Evolutionary conservation across 257 asterid species (phyloP).

Genomic region (Lantana camara): DNA sequence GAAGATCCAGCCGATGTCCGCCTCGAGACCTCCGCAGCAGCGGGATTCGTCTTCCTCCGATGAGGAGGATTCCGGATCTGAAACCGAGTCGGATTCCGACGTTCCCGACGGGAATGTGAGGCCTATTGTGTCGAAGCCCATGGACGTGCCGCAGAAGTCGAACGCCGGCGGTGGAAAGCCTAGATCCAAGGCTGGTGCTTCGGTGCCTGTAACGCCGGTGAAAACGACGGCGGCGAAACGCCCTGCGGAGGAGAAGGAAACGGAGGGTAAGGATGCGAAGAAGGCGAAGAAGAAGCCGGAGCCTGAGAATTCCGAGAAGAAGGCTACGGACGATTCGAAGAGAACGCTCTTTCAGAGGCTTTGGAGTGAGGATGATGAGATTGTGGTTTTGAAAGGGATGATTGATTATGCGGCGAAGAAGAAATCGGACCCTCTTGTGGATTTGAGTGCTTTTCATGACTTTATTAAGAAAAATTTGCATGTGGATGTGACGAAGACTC

Average conservation of each 20-base stretch:
- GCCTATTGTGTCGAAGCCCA: constrained; percentile 40
- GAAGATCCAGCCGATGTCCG: constrained; percentile 21
- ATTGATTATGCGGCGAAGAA: constrained; percentile 41
- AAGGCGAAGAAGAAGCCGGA: constrained; percentile 48
- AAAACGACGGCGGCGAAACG: constrained; percentile 41
- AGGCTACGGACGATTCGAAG: constrained; percentile 34
- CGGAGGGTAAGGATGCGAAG: constrained; percentile 39
- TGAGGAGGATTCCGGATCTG: constrained; percentile 47
- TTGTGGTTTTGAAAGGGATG: constrained; percentile 55
- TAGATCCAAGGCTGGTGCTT: constrained; percentile 32
- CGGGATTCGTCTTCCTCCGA: constrained; percentile 37
- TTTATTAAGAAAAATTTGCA: constrained; percentile 53
- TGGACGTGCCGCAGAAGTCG: constrained; percentile 29
- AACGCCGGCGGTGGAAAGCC: constrained; percentile 27
- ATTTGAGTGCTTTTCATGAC: constrained; percentile 49
- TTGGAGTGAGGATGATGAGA: constrained; percentile 71
- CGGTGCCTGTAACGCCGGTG: constrained; percentile 32
- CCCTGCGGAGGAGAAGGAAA: constrained; percentile 32
- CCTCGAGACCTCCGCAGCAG: constrained; percentile 19
- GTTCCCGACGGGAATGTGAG: constrained; percentile 27
- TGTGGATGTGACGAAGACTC: constrained; percentile 41
- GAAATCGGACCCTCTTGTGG: constrained; percentile 42
- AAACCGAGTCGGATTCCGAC: constrained; percentile 41
- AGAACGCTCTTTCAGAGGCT: constrained; percentile 53
- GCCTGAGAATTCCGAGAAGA: constrained; percentile 22